A percentile compares a stretch with the other conserved stretches of the same genome.
phyloP scores from a whole-genome alignment of 2,329 filamentous ascomycete genomes.

The Microsporum canis region DNA sequence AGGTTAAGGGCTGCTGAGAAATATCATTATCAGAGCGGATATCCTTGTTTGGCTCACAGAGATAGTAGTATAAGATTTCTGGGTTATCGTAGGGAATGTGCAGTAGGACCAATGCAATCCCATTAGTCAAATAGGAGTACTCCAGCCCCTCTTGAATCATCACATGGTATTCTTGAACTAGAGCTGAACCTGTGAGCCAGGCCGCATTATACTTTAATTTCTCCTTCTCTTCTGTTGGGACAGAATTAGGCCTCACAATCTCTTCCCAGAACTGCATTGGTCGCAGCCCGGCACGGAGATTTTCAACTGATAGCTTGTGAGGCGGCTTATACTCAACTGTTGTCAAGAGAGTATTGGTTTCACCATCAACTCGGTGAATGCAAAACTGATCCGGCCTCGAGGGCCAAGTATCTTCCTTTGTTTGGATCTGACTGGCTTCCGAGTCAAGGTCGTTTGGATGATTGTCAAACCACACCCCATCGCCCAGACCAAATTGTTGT shows the following conservation, averaged over 20 bases:
- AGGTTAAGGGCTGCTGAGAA: slow-evolving; percentile 12
- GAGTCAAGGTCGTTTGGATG: slow-evolving; percentile 13
- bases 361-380: slow-evolving; percentile 13
- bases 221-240: slow-evolving; percentile 10
- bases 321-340: slow-evolving; percentile 19
- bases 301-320: slow-evolving; percentile 12
- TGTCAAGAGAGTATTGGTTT: neutral
- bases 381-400: slow-evolving; percentile 18
- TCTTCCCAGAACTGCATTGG: slow-evolving; percentile 5
- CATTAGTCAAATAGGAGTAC: slow-evolving; percentile 21
- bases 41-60: slow-evolving; percentile 19
- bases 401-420: slow-evolving; percentile 1
- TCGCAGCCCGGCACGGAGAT: neutral
- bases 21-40: slow-evolving; percentile 8
- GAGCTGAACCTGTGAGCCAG: slow-evolving; percentile 14
- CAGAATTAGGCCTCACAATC: neutral
- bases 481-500: slow-evolving; percentile 17
- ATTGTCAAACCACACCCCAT: slow-evolving; percentile 17
- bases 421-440: slow-evolving; percentile 5
- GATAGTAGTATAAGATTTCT: slow-evolving; percentile 19
- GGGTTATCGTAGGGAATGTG: slow-evolving; percentile 18
- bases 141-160: slow-evolving; percentile 23
- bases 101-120: slow-evolving; percentile 16
- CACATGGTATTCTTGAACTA: slow-evolving; percentile 22
- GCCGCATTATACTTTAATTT: slow-evolving; percentile 20